phyloP scores from a whole-genome alignment of 352 stramenopile genomes.

The Globisporangium polare region DNA sequence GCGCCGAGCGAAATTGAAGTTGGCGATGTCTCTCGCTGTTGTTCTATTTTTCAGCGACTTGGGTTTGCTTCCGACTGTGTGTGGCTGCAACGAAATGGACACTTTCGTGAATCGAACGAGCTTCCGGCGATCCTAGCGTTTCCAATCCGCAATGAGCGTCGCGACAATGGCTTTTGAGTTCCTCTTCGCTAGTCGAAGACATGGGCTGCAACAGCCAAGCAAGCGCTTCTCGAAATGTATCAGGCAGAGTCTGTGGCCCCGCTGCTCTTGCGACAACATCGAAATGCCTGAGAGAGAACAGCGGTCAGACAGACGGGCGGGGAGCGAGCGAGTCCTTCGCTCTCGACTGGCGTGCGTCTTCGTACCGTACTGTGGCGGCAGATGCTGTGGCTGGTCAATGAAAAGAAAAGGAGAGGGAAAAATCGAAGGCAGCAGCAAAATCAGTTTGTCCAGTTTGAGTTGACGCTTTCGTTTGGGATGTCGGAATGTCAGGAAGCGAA shows the following conservation, averaged over 20 bases:
- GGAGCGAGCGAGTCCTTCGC: neutral
- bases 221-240: neutral
- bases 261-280: too few species aligned
- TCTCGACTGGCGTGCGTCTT: neutral
- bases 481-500: slow-evolving; percentile 2
- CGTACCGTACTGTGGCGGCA: slow-evolving; percentile 1
- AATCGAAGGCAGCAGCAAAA: neutral
- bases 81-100: neutral
- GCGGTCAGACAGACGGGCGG: neutral
- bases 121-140: neutral
- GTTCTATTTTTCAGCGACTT: too few species aligned
- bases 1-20: too few species aligned
- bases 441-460: neutral
- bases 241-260: too few species aligned
- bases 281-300: neutral
- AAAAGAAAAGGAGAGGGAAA: too few species aligned
- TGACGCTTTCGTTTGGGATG: neutral
- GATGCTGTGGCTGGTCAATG: too few species aligned
- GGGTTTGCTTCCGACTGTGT: too few species aligned
- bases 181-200: too few species aligned
- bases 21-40: too few species aligned
- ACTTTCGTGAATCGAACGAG: neutral
- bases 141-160: neutral
- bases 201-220: neutral
- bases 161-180: too few species aligned